Evolutionary conservation across 2,329 filamentous ascomycete species (phyloP).

Genomic region (Cladophialophora bantiana): DNA sequence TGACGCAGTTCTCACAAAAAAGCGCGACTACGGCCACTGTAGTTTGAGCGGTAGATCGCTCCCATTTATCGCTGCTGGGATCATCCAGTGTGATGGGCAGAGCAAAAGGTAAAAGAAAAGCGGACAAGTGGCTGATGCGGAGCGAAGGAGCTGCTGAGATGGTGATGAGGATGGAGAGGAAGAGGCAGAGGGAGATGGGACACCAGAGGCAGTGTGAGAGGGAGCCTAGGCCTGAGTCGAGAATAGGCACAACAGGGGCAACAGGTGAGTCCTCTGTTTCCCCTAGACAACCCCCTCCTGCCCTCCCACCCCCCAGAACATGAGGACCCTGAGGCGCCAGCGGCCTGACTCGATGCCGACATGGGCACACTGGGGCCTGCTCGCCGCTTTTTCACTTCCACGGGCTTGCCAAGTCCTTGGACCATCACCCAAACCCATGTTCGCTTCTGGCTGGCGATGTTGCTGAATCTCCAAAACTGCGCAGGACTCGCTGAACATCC

Average conservation of each 20-base stretch:
- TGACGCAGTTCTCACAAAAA: slow-evolving; percentile 17
- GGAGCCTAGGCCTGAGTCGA: slow-evolving; percentile 1
- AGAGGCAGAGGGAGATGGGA: slow-evolving; percentile 4
- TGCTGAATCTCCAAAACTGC: slow-evolving; percentile 35
- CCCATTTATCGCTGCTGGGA: slow-evolving; percentile 16
- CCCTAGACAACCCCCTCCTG: slow-evolving; percentile 8
- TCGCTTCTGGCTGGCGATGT: slow-evolving; percentile 8
- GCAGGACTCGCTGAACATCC: slow-evolving; percentile 33
- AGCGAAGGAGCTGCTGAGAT: not conserved
- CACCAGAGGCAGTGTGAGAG: slow-evolving; percentile 9
- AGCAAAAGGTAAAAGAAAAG: slow-evolving; percentile 16
- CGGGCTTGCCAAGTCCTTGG: slow-evolving; percentile 19
- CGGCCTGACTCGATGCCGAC: slow-evolving; percentile 1
- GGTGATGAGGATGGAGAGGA: not conserved
- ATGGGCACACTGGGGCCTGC: slow-evolving; percentile 5
- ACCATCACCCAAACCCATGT: slow-evolving; percentile 15
- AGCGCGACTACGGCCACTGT: slow-evolving; percentile 19
- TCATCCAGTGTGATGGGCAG: slow-evolving; percentile 23
- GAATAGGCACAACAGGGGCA: not conserved
- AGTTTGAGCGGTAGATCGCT: slow-evolving; percentile 25
- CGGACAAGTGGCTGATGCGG: slow-evolving; percentile 7
- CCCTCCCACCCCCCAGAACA: not conserved
- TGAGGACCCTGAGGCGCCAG: not conserved
- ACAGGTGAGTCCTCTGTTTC: slow-evolving; percentile 15
- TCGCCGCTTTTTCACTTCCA: not conserved